Base-by-base conservation (phyloP, 352 stramenopile genomes). In the Phytophthora tentaculata region DNA sequence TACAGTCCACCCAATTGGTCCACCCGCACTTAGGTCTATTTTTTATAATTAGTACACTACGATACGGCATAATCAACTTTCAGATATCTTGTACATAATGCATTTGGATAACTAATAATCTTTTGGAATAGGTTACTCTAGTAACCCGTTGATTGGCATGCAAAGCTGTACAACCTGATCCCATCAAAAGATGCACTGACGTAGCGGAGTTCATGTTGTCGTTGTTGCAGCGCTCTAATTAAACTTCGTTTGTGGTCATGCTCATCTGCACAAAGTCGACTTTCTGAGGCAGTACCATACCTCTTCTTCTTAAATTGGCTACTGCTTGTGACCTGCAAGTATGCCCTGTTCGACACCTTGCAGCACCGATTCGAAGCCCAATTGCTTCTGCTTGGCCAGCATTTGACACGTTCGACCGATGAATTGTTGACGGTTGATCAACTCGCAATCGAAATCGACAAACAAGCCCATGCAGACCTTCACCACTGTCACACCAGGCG, bases 391-490 rank as follows among this genome's bases (percentile, higher is more conserved):
- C 2, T n/a, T 20, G 20, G 23, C 2, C 23, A 60, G 24, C 37
- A 60, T 20, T 19, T n/a, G 5, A 41, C 24, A 41, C 16, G 37
- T 44, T 60, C 17, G 37, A 13, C 51, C 53, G 2, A 26, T n/a
- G 5, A 60, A 41, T 41, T 60, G 37, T 1, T 51, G 53, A 23
- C 39, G 37, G 19, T 50, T 60, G 2, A 37, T 23, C 17, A 50
- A 5, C 2, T 50, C 23, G 9, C 35, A 19, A 23, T 50, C 17
- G 23, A 60, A 20, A 39, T 60, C 1, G 26, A 60, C 39, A 7
- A 19, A 51, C 53, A 60, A 37, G 3, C 16, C 17, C 39, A 60
- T 50, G n/a, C 53, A 60, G 28, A 60, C 53, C n/a, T 60, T 60
- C 14, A 60, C 39, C 16, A 60, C 0, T 24, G 14, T 37, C 37